A percentile compares a stretch with the other conserved stretches of the same genome.
These are phyloP conservation scores for Jamesozyma rosinii DNA, from an alignment of 805 yeast genomes.

Conservation along the genomic window DNA sequence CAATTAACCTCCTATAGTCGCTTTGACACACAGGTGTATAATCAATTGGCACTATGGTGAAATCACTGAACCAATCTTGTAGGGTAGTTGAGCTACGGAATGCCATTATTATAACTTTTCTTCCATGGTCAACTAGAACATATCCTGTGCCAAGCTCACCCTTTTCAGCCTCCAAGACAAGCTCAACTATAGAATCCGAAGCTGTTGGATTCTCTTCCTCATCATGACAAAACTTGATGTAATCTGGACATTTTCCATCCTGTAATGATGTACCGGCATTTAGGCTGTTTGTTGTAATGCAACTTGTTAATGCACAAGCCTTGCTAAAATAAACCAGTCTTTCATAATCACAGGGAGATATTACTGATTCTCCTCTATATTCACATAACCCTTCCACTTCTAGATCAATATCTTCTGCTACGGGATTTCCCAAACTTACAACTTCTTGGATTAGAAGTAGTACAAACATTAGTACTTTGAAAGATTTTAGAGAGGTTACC, in stretches of 20 bases:
- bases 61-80: conserved; percentile 56
- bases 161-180: conserved; percentile 35
- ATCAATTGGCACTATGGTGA: conserved; percentile 37
- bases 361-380: conserved; percentile 1
- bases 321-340: conserved; percentile 28
- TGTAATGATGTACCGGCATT: conserved; percentile 18
- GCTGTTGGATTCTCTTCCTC: conserved; percentile 20
- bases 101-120: conserved; percentile 38
- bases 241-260: conserved; percentile 29
- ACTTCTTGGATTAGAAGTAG: neutral
- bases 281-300: conserved; percentile 23
- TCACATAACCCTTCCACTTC: neutral
- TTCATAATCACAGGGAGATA: conserved; percentile 18
- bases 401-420: neutral
- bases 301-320: conserved; percentile 31
- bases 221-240: conserved; percentile 26
- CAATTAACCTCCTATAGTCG: conserved; percentile 17
- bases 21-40: conserved; percentile 39
- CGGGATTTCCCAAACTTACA: neutral
- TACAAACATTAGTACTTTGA: neutral
- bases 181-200: conserved; percentile 30
- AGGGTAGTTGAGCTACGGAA: conserved; percentile 58
- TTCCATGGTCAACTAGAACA: conserved; percentile 40
- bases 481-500: neutral
- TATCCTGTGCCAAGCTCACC: conserved; percentile 47